These are phyloP conservation scores for Macroventuria anomochaeta DNA, from an alignment of 2,329 filamentous ascomycete species.

Conservation along the genomic window DNA sequence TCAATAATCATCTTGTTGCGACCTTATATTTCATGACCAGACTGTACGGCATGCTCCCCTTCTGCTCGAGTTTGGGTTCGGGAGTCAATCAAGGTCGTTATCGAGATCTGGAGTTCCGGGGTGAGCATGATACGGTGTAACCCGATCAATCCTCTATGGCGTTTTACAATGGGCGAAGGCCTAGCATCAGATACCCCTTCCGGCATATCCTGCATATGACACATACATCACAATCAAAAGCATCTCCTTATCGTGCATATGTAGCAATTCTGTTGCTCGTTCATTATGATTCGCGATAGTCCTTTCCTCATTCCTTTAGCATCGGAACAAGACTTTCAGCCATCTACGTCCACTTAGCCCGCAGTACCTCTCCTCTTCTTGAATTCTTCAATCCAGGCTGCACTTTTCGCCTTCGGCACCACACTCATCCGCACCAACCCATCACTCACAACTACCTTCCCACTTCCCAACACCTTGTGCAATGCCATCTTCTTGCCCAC, in stretches of 20 bases:
- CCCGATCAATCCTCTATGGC: too few species aligned
- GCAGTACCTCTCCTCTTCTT: conserved; percentile 68
- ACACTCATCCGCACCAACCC: conserved; percentile 83
- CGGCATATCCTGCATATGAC: background rate
- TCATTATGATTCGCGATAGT: too few species aligned
- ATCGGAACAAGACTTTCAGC: background rate
- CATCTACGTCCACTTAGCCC: background rate
- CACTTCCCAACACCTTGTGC: conserved; percentile 74
- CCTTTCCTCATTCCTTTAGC: background rate
- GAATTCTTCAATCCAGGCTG: conserved; percentile 81
- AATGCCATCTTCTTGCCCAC: conserved; percentile 84
- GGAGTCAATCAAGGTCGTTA: background rate
- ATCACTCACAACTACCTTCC: conserved; percentile 86
- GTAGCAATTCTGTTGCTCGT: too few species aligned
- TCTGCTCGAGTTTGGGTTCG: background rate
- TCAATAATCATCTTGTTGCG: too few species aligned
- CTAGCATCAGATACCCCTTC: background rate
- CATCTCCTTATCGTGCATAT: background rate
- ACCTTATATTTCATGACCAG: too few species aligned
- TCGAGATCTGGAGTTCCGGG: background rate
- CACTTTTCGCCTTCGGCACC: conserved; percentile 73
- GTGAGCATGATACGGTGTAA: background rate
- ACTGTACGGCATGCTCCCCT: too few species aligned
- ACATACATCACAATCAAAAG: background rate
- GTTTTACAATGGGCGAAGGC: background rate